These are phyloP conservation scores for Reutealis trisperma DNA, from an alignment of 345 rosid species.

Conservation along the genomic window DNA sequence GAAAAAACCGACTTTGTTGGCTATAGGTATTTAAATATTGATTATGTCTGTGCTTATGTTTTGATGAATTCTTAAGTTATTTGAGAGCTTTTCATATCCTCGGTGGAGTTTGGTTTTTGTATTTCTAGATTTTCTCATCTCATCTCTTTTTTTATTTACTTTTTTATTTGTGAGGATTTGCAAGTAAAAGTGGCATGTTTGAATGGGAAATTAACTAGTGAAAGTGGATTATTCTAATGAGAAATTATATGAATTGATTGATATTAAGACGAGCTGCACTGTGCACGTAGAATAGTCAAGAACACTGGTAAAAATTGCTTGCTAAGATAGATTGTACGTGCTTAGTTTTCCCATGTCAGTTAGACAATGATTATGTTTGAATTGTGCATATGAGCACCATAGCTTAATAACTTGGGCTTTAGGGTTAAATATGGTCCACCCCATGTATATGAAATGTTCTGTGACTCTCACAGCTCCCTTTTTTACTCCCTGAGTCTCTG, in stretches of 20 bases:
- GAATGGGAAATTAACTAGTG: not conserved
- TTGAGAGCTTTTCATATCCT: not conserved
- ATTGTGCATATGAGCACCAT: not conserved
- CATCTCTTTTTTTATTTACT: not conserved
- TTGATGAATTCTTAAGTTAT: constrained; percentile 4
- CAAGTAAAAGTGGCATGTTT: not conserved
- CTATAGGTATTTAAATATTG: constrained; percentile 60
- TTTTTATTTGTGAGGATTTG: not conserved
- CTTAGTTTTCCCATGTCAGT: not conserved
- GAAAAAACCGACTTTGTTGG: constrained; percentile 87
- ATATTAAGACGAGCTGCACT: not conserved
- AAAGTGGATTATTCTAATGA: not conserved
- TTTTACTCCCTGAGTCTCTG: not conserved
- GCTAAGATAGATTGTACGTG: not conserved
- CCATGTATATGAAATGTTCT: not conserved
- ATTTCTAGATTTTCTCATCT: not conserved
- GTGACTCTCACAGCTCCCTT: not conserved
- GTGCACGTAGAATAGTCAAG: not conserved
- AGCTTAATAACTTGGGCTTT: not conserved
- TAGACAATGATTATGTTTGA: not conserved
- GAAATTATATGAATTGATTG: not conserved
- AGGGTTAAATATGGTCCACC: not conserved
- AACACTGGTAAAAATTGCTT: not conserved
- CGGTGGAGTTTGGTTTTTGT: not conserved
- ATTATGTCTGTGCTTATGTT: not conserved